Evolutionary conservation across 192 early-diverging fungal genomes (phyloP).

Genomic region (Linnemannia zychae): DNA sequence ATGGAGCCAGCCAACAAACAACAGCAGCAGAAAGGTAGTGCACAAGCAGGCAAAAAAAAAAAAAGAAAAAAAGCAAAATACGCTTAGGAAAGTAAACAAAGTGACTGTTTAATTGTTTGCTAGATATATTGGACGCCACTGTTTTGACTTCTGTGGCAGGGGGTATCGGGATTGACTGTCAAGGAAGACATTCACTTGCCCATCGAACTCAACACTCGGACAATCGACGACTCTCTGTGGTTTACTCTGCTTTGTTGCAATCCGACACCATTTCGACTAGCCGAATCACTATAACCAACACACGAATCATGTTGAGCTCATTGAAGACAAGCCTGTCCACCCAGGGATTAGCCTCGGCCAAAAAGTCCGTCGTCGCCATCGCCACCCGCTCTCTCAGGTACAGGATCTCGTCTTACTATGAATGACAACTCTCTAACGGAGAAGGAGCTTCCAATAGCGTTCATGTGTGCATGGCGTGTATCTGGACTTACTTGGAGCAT

Average conservation of each 20-base stretch:
- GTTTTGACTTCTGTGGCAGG: conserved; percentile 8
- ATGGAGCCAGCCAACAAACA: neutral
- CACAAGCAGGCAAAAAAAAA: neutral
- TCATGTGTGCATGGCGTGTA: neutral
- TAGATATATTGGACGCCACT: neutral
- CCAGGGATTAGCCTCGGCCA: conserved; percentile 26
- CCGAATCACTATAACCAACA: neutral
- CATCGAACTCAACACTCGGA: neutral
- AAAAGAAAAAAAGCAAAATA: conserved; percentile 16
- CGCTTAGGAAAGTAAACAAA: neutral
- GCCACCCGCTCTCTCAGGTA: conserved; percentile 52
- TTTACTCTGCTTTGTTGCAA: neutral
- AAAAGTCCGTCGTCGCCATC: conserved; percentile 16
- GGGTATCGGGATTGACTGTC: neutral
- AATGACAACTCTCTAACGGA: neutral
- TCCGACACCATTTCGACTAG: neutral
- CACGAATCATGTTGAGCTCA: conserved; percentile 38
- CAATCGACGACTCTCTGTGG: neutral
- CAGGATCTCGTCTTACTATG: neutral
- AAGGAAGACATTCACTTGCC: neutral
- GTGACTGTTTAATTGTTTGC: conserved; percentile 9
- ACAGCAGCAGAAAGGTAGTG: neutral
- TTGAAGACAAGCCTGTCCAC: conserved; percentile 37
- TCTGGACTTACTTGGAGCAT: neutral
- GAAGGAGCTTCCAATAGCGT: neutral